Evolutionary conservation across 1,284 basidiomycete genomes (phyloP).

Genomic region (Ganoderma leucocontextum): DNA sequence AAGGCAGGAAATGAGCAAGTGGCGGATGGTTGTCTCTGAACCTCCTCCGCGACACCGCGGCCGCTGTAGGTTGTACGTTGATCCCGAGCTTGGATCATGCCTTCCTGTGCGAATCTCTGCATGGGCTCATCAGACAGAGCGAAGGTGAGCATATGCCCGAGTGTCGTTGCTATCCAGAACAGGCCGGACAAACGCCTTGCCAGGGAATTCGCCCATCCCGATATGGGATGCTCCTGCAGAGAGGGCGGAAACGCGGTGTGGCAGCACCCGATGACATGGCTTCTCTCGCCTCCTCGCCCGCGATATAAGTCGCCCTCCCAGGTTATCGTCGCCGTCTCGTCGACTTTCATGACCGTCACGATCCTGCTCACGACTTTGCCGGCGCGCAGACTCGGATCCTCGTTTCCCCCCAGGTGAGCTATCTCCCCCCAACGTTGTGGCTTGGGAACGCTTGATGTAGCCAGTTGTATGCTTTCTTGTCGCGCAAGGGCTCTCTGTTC

Average conservation of each 20-base stretch:
- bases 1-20: background rate
- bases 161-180: conserved; percentile 7
- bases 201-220: conserved; percentile 24
- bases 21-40: conserved; percentile 3
- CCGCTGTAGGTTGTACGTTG: background rate
- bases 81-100: background rate
- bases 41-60: conserved; percentile 1
- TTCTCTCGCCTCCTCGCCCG: conserved; percentile 21
- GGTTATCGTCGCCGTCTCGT: conserved; percentile 8
- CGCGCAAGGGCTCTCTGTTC: background rate
- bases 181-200: conserved; percentile 5
- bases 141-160: conserved; percentile 10
- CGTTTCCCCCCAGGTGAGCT: conserved; percentile 4
- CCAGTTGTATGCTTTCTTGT: background rate
- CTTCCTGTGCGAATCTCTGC: conserved; percentile 6
- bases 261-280: conserved; percentile 23
- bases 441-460: background rate
- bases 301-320: conserved; percentile 19
- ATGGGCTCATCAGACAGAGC: background rate
- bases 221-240: conserved; percentile 30
- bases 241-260: conserved; percentile 20
- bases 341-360: conserved; percentile 20
- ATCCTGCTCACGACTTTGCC: background rate
- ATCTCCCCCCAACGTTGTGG: background rate
- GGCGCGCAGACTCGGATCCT: background rate